These are phyloP conservation scores for Excoecaria cochinchinensis DNA, from an alignment of 345 rosid genomes.

Conservation along the genomic window DNA sequence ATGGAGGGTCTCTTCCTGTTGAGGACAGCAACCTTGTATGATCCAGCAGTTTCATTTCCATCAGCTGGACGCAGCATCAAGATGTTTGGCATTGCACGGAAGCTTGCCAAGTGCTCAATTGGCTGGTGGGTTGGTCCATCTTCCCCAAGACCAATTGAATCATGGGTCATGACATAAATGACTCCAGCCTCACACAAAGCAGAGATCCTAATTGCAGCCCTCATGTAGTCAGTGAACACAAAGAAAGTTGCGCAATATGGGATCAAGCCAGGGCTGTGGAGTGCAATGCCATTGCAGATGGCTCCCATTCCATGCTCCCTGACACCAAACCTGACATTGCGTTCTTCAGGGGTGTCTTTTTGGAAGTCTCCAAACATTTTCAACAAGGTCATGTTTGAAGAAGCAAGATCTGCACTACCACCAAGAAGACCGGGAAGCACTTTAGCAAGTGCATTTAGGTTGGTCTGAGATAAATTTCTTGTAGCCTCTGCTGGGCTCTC, in stretches of 20 bases:
- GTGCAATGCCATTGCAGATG: constrained; percentile 90
- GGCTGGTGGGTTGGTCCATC: constrained; percentile 99
- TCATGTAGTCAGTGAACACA: constrained; percentile 99
- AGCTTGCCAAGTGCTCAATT: constrained; percentile 92
- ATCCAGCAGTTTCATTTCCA: constrained; percentile 96
- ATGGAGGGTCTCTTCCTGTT: constrained; percentile 83
- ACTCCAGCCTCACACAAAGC: constrained; percentile 87
- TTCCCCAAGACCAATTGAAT: constrained; percentile 98
- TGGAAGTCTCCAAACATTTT: constrained; percentile 91
- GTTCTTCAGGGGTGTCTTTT: constrained; percentile 86
- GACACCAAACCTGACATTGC: constrained; percentile 90
- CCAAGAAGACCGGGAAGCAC: constrained; percentile 91
- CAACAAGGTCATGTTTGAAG: constrained; percentile 95
- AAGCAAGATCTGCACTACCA: constrained; percentile 98
- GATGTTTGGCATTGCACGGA: constrained; percentile 98
- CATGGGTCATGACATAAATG: constrained; percentile 98
- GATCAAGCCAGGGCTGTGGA: constrained; percentile 82
- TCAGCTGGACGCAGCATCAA: constrained; percentile 99
- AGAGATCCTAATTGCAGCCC: constrained; percentile 93
- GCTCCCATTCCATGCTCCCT: constrained; percentile 99
- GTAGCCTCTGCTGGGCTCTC: constrained; percentile 94
- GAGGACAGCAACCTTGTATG: constrained; percentile 77
- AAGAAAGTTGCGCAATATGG: constrained; percentile 99
- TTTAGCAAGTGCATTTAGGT: constrained; percentile 76
- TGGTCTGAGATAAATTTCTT: constrained; percentile 85